A percentile compares a stretch with the other conserved stretches of the same genome.
Evolutionary conservation across 768 basidiomycete species (phyloP).

Genomic region (Lactarius tabidus): DNA sequence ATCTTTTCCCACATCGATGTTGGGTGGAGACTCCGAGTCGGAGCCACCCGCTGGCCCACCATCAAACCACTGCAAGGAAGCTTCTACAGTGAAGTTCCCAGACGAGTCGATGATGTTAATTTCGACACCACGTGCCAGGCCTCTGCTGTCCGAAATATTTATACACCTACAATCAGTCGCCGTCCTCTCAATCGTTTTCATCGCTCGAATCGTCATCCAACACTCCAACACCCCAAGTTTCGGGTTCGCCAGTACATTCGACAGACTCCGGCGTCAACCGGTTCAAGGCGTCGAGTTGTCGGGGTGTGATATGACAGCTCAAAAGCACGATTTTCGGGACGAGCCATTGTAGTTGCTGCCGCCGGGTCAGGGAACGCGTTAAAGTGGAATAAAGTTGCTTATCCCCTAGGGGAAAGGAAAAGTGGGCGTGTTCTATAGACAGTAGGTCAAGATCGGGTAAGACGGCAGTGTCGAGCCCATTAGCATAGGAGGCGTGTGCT

Average conservation of each 20-base stretch:
- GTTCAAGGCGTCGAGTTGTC: slow-evolving; percentile 15
- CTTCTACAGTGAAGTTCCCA: not conserved
- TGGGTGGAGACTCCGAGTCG: too few relatives aligned
- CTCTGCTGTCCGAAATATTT: too few relatives aligned
- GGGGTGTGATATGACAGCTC: slow-evolving; percentile 14
- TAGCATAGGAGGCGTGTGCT: not conserved
- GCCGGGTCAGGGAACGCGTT: slow-evolving; percentile 8
- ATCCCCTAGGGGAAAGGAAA: slow-evolving; percentile 20
- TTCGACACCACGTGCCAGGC: not conserved
- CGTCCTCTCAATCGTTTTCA: not conserved
- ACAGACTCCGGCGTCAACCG: not conserved
- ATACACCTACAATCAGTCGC: slow-evolving; percentile 1
- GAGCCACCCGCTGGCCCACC: too few relatives aligned
- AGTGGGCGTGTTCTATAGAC: slow-evolving; percentile 15
- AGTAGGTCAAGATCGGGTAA: slow-evolving; percentile 3
- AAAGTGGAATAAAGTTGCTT: slow-evolving; percentile 15
- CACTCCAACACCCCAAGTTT: slow-evolving; percentile 19
- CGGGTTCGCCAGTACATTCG: slow-evolving; percentile 7
- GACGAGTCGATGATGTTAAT: not conserved
- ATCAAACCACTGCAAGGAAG: not conserved
- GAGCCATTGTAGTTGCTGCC: not conserved
- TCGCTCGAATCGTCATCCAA: not conserved
- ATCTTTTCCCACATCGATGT: not conserved
- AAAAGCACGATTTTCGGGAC: not conserved
- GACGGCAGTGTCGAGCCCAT: not conserved